Evolutionary conservation across 176 grass and related monocot species (phyloP).

Genomic region (Saccharum spontaneum): DNA sequence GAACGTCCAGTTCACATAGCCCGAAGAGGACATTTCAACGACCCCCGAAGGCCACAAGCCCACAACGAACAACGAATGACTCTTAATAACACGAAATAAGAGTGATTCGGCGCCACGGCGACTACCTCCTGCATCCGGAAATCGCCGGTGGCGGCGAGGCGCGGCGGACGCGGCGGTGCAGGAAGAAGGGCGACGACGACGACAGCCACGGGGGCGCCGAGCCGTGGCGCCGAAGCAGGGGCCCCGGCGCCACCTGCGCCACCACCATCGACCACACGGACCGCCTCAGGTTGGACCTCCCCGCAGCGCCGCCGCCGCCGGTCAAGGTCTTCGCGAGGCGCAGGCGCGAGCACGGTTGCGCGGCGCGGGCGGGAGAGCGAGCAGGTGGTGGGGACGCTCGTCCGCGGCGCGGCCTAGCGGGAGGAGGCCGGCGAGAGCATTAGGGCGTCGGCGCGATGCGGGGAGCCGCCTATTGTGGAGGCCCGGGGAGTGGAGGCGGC

Average conservation of each 20-base stretch:
- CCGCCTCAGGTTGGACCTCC: slow-evolving; percentile 43
- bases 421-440: too few species aligned
- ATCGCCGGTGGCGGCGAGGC: not conserved
- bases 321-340: not conserved
- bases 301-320: not conserved
- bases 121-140: slow-evolving; percentile 32
- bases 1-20: not conserved
- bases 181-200: slow-evolving; percentile 26
- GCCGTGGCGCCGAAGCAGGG: slow-evolving; percentile 23
- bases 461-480: too few species aligned
- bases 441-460: too few species aligned
- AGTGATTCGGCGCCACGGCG: not conserved
- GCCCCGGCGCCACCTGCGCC: slow-evolving; percentile 32
- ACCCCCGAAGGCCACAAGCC: slow-evolving; percentile 3
- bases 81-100: not conserved
- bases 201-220: slow-evolving; percentile 20
- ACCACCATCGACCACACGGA: slow-evolving; percentile 44
- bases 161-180: not conserved
- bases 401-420: too few species aligned
- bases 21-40: not conserved
- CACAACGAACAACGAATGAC: not conserved
- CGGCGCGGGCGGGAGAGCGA: not conserved
- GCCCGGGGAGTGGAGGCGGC: too few species aligned
- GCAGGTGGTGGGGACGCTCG: not conserved
- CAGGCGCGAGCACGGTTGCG: not conserved